Conservation (phyloP, 2,329 filamentous ascomycete species). For the Elsinoe perseae region DNA sequence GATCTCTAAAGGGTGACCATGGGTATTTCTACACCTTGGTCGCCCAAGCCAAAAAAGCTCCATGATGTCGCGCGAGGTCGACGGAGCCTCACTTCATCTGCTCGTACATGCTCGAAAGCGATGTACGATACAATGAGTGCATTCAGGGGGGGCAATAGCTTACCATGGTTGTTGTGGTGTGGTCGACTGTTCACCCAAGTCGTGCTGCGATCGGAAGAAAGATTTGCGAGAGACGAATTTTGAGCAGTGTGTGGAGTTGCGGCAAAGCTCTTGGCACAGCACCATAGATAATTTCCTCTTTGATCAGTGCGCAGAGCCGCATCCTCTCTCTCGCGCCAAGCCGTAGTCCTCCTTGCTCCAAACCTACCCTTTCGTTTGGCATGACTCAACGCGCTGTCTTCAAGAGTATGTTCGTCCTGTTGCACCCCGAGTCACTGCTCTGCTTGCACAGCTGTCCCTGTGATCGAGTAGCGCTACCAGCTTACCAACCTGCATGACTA, state of each 20-base stretch:
- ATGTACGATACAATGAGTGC: not conserved
- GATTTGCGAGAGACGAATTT: slow-evolving; percentile 13
- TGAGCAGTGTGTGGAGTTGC: slow-evolving; percentile 1
- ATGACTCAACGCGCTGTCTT: too few relatives aligned
- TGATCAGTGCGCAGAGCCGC: not conserved
- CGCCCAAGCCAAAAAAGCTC: slow-evolving; percentile 44
- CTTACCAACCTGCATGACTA: not conserved
- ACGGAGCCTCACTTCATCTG: slow-evolving; percentile 6
- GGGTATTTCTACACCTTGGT: slow-evolving; percentile 47
- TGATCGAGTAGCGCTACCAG: not conserved
- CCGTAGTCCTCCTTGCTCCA: not conserved
- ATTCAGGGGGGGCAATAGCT: slow-evolving; percentile 1
- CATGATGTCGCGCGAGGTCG: slow-evolving; percentile 9
- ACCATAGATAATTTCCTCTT: not conserved
- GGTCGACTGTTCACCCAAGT: slow-evolving; percentile 16
- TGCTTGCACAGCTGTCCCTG: too few relatives aligned
- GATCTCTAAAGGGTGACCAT: slow-evolving; percentile 70
- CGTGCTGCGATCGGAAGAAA: slow-evolving; percentile 11
- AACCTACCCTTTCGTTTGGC: too few relatives aligned
- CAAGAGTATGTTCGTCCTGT: not conserved
- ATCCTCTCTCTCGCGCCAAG: not conserved
- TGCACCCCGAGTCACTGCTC: not conserved
- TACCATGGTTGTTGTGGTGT: slow-evolving; percentile 14
- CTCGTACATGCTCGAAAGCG: not conserved
- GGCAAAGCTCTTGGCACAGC: slow-evolving; percentile 1